These are phyloP conservation scores for Kurtzmaniella cleridarum DNA, from an alignment of 805 yeast genomes.

Conservation along the genomic window DNA sequence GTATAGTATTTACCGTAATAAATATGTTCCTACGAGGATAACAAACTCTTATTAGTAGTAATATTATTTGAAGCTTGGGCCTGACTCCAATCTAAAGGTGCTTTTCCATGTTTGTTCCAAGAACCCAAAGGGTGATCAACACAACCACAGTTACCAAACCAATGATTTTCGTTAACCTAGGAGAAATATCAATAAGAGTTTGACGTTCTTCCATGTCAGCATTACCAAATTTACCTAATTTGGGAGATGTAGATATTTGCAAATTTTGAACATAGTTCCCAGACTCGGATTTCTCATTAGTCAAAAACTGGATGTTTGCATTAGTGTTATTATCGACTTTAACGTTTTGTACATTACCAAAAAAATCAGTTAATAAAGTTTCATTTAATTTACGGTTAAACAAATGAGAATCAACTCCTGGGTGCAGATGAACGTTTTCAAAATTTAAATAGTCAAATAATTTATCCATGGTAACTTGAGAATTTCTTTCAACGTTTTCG, in stretches of 20 bases:
- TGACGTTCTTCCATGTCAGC: conserved; percentile 3
- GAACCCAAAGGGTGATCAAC: conserved; percentile 17
- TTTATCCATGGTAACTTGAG: conserved; percentile 72
- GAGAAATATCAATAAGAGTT: conserved; percentile 7
- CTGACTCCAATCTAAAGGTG: too few species aligned
- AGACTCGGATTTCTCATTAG: conserved; percentile 27
- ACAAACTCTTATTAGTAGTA: too few species aligned
- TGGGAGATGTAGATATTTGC: background rate
- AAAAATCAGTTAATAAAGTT: conserved; percentile 84
- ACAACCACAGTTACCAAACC: conserved; percentile 14
- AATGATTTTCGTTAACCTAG: conserved; percentile 9
- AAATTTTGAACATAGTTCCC: background rate
- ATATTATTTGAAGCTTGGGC: too few species aligned
- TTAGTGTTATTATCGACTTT: conserved; percentile 54
- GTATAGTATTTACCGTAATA: too few species aligned
- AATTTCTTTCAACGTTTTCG: conserved; percentile 73
- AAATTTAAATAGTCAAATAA: conserved; percentile 79
- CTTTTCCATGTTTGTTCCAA: conserved; percentile 5
- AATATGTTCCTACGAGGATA: too few species aligned
- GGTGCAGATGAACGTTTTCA: conserved; percentile 82
- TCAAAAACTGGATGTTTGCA: conserved; percentile 33
- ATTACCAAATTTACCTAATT: conserved; percentile 1
- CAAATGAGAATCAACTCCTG: conserved; percentile 86
- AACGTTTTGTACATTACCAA: conserved; percentile 85
- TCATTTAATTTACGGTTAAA: conserved; percentile 60